A percentile compares a stretch with the other conserved stretches of the same genome.
Conservation (phyloP, 2,329 filamentous ascomycete species). For the Penicillium rolfsii region DNA sequence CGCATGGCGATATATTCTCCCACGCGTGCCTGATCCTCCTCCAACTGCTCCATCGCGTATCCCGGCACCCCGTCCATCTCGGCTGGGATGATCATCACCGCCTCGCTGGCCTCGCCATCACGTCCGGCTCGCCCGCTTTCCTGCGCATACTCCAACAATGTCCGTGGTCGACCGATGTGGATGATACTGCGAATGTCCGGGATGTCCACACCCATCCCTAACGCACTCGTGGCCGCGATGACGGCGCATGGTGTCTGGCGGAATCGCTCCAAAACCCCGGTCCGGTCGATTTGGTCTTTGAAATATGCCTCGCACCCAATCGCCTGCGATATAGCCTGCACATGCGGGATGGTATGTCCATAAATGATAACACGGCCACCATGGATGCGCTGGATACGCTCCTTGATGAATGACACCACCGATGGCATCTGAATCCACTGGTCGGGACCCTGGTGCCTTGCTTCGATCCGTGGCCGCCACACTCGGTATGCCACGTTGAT, state of each 20-base stretch:
- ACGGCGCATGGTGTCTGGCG: neutral
- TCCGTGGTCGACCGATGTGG: slow-evolving; percentile 7
- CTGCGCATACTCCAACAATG: slow-evolving; percentile 5
- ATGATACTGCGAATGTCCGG: slow-evolving; percentile 19
- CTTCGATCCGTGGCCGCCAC: neutral
- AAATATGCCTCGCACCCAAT: neutral
- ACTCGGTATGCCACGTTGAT: slow-evolving; percentile 12
- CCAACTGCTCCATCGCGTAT: neutral
- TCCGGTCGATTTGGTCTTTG: neutral
- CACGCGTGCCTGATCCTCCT: too few relatives aligned
- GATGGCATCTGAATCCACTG: neutral
- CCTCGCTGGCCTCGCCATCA: slow-evolving; percentile 8
- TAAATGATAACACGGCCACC: neutral
- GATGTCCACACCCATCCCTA: slow-evolving; percentile 20
- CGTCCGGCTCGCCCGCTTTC: slow-evolving; percentile 11
- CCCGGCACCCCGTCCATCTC: neutral
- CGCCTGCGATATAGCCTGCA: neutral
- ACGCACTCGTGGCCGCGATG: slow-evolving; percentile 6
- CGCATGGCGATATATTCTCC: neutral
- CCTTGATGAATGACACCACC: neutral
- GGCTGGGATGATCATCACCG: slow-evolving; percentile 11
- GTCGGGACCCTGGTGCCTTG: neutral
- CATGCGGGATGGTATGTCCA: neutral
- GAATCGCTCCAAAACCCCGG: slow-evolving; percentile 4
- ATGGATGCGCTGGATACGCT: neutral